Base-by-base conservation (phyloP, 495 filamentous ascomycete species). In the Xylaria venustula region DNA sequence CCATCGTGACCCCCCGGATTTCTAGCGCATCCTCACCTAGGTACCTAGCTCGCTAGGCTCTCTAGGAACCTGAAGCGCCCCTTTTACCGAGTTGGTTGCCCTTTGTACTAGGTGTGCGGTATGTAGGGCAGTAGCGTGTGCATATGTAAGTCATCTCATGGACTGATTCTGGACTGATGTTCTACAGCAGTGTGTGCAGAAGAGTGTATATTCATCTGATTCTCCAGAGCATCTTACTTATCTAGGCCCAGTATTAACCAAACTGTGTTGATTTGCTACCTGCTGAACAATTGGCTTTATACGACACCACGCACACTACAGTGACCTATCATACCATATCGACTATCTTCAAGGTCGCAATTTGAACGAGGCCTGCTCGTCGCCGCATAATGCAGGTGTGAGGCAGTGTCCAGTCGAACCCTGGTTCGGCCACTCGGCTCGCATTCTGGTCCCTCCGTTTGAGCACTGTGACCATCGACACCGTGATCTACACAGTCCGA, bases 381-480 rank as follows among this genome's bases (percentile, higher is more conserved):
- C 44, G 37, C 54, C 54, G 44, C 54, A 58, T 58, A 58, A 58
- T 49, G 54, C 54, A 48, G 20, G 54, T 57, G 54, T 58, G 54
- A 58, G 54, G 54, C 54, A 58, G 44, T 58, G 54, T 48, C 19
- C 28, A 58, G 17, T 28, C 40, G 7, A 23, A 49, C 42, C 54
- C 54, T 11, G 30, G 17, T 26, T 49, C 53, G 44, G 44, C 42
- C 54, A 49, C 30, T 49, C 54, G 54, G 42, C 45, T 58, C 40
- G 30, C 44, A 15, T 26, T 58, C 28, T 48, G 14, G 30, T 23
- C 17, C 40, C 37, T 14, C 37, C 7, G 3, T 36, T 34, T 34
- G n/a, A 34, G 28, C 54, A 57, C 40, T 47, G 54, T 57, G 42
- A 7, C 36, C 34, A 41, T 54, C 20, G 36, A 42, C 28, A 15